Evolutionary conservation across 169 alveolate species (phyloP).

Genomic region (Plasmodium knowlesi): DNA sequence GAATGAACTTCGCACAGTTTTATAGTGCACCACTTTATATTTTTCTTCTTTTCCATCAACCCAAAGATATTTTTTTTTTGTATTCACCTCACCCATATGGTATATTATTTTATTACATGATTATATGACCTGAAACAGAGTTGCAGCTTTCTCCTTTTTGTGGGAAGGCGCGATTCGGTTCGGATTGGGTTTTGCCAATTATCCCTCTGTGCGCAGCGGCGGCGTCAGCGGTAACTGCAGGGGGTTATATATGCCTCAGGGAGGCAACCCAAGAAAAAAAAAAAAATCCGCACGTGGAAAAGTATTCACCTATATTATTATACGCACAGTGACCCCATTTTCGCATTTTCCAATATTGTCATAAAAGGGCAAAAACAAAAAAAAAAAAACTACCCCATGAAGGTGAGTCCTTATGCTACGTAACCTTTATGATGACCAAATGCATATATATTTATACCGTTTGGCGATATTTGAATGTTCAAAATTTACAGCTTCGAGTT

Average conservation of each 20-base stretch:
- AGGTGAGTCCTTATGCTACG: background rate
- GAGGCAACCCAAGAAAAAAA: background rate
- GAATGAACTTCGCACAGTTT: background rate
- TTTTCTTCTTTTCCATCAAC: background rate
- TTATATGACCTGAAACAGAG: background rate
- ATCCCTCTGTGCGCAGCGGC: background rate
- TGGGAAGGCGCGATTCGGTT: background rate
- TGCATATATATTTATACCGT: background rate
- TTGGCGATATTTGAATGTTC: background rate
- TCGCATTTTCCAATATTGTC: background rate
- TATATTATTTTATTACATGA: background rate
- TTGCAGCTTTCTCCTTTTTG: background rate
- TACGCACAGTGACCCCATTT: background rate
- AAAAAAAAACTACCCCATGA: background rate
- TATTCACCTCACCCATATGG: background rate
- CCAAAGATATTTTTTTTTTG: background rate
- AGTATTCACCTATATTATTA: background rate
- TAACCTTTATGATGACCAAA: background rate
- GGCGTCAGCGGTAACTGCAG: constrained; percentile 35
- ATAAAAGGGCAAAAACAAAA: background rate
- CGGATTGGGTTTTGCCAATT: background rate
- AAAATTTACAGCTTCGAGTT: background rate
- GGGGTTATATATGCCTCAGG: constrained; percentile 33
- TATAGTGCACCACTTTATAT: background rate
- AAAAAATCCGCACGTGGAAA: too few relatives aligned